Percentiles rank a stretch among this genome's conserved stretches.
phyloP scores from a whole-genome alignment of 768 basidiomycete genomes.

The Cyathus striatus region DNA sequence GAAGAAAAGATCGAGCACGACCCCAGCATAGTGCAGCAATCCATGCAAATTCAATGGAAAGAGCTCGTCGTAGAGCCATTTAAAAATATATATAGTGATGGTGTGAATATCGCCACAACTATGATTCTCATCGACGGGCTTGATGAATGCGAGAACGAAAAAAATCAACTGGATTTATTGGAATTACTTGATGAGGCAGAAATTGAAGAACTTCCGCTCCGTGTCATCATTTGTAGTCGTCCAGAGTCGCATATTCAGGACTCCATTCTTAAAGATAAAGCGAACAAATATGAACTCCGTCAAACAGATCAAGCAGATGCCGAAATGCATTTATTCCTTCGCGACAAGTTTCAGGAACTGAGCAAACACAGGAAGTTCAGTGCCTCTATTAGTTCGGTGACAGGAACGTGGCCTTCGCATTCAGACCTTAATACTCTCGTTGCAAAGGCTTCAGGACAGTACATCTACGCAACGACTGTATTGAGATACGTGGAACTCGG shows the following conservation, averaged over 20 bases:
- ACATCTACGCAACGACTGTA: slow-evolving; percentile 1
- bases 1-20: slow-evolving; percentile 7
- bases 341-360: not conserved
- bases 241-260: not conserved
- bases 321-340: not conserved
- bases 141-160: not conserved
- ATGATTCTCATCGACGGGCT: not conserved
- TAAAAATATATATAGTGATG: not conserved
- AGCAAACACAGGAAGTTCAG: not conserved
- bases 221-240: not conserved
- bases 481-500: not conserved
- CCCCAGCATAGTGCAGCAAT: slow-evolving; percentile 8
- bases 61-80: slow-evolving; percentile 10
- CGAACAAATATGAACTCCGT: not conserved
- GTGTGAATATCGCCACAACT: not conserved
- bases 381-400: not conserved
- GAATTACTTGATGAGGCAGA: not conserved
- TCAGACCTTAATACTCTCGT: not conserved
- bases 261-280: not conserved
- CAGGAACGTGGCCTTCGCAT: not conserved
- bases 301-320: not conserved
- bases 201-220: not conserved
- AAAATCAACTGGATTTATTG: not conserved
- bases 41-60: slow-evolving; percentile 9
- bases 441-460: not conserved